phyloP scores from a whole-genome alignment of 23 red algal genomes.

The Gracilaria caudata region DNA sequence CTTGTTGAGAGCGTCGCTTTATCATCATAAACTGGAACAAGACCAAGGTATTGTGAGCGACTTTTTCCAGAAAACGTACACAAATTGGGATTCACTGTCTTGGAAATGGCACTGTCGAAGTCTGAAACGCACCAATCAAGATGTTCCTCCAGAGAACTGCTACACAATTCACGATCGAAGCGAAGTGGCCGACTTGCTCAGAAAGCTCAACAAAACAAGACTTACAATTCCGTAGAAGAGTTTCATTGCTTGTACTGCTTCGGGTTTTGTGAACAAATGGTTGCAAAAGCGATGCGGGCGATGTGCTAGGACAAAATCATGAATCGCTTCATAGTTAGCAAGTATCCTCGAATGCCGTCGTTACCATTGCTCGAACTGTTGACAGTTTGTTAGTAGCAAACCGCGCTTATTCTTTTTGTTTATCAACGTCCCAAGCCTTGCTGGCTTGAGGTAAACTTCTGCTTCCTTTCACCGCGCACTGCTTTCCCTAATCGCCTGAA shows the following conservation, averaged over 20 bases:
- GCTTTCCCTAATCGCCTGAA: no score
- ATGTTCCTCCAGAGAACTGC: slow-evolving; percentile 42
- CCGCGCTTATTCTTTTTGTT: neutral
- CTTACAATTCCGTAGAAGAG: slow-evolving; percentile 18
- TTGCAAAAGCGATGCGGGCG: neutral
- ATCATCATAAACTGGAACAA: slow-evolving; percentile 1
- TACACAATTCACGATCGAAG: slow-evolving; percentile 46
- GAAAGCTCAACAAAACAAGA: slow-evolving; percentile 23
- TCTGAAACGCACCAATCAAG: slow-evolving; percentile 27
- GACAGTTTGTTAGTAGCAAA: neutral
- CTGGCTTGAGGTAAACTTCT: neutral
- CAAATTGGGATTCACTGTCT: slow-evolving; percentile 51
- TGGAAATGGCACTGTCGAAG: slow-evolving; percentile 62
- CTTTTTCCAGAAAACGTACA: slow-evolving; percentile 43
- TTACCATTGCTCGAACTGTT: neutral
- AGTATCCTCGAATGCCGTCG: neutral
- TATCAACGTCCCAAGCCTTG: neutral
- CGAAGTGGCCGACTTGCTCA: slow-evolving; percentile 26
- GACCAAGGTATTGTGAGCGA: slow-evolving; percentile 39
- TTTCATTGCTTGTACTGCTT: neutral
- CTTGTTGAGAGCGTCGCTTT: slow-evolving; percentile 15
- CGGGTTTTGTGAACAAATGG: neutral
- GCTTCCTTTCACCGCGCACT: neutral
- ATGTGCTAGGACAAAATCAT: neutral
- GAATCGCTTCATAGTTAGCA: neutral